Evolutionary conservation across 2,329 filamentous ascomycete genomes (phyloP), one percentile per base, ranked within the genome.

Genomic region (Pseudogymnoascus sp.): DNA sequence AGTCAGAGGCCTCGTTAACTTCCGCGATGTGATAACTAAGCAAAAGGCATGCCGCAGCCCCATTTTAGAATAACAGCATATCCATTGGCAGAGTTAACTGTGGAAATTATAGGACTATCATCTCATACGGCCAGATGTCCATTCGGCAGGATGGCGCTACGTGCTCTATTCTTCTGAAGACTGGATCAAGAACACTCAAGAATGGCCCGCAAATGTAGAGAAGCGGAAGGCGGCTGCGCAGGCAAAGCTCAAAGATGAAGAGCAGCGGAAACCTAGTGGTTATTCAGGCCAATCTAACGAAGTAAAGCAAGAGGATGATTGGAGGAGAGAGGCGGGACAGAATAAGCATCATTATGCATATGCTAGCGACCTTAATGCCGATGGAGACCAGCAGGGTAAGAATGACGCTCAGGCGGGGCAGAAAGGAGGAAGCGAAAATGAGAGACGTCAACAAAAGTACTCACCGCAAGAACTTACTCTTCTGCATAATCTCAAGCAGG

Each of bases 111-210:
- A 79, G 69, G 75, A 81, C 63, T 75, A 79, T 42, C 76, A 79
- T 67, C 66, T 81, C 3, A 65, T 72, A 0, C 70, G 76, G 49
- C 78, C 79, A 0, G 73, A 78, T 16, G 74, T 78, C 33, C 75
- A 76, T 61, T 77, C 78, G 3, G 60, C 74, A 4, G 77, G 78
- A 6, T 82, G 80, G 80, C 72, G 80, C 36, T 81, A 78, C 66
- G 77, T 82, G 9, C 69, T 83, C 0, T 72, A 81, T 36, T 73
- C 74, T 8, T 78, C 78, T 0, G 80, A 83, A 63, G 74, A 79
- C 60, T 79, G 75, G 70, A 73, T 82, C 62, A 82, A 80, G 68
- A 74, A 78, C 38, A 67, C 74, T 6, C 73, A 82, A 64, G 67
- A 74, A 1, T 83, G 80, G 80, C 79, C 78, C 0, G 75, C 76